Conservation (phyloP, 139 green algal species). For the Volvox africanus region DNA sequence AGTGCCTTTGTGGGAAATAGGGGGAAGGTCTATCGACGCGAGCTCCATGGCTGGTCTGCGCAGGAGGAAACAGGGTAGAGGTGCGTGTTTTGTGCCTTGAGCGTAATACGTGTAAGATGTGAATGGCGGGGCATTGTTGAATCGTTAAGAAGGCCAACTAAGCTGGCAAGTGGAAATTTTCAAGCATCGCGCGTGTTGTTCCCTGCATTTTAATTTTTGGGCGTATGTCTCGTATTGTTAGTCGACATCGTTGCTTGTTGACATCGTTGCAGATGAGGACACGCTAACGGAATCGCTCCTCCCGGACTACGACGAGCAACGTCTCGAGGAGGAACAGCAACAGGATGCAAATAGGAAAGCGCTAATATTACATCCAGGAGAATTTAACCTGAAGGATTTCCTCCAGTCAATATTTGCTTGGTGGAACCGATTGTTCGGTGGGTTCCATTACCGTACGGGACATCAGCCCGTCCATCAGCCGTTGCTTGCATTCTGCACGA, state of each 20-base stretch:
- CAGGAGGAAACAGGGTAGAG: background rate
- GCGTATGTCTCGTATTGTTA: background rate
- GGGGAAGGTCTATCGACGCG: background rate
- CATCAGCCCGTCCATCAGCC: no score
- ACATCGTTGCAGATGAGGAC: conserved; percentile 19
- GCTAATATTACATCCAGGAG: conserved; percentile 26
- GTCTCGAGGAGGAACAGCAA: background rate
- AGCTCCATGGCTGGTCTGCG: background rate
- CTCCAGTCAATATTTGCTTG: conserved; percentile 25
- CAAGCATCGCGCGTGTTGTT: no score
- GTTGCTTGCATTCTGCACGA: background rate
- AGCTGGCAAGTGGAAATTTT: no score
- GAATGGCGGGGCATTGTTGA: no score
- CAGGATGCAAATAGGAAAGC: background rate
- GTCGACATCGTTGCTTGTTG: background rate
- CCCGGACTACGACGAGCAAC: background rate
- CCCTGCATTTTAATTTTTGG: no score
- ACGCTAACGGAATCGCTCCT: conserved; percentile 26
- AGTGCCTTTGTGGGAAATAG: background rate
- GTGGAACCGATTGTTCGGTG: conserved; percentile 43
- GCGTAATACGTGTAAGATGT: background rate
- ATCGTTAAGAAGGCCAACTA: no score
- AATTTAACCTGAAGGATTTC: conserved; percentile 25
- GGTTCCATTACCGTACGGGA: background rate
- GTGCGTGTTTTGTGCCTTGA: background rate